Percentiles rank a stretch among this genome's conserved stretches.
Evolutionary conservation across 2,329 filamentous ascomycete genomes (phyloP).

Genomic region (Penicillium sp.): DNA sequence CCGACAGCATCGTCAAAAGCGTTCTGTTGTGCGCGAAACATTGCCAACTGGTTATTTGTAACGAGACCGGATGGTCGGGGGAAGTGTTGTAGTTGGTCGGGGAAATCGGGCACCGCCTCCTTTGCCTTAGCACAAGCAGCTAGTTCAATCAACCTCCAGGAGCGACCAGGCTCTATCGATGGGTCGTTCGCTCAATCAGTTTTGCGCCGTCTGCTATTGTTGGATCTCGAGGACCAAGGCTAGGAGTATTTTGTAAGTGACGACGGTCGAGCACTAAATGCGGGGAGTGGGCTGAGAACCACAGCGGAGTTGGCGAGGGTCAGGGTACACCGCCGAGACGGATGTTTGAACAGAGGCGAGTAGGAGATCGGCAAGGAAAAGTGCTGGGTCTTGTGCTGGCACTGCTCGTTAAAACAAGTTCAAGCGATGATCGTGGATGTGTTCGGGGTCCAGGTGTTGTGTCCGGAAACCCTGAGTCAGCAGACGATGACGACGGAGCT

Average conservation of each 20-base stretch:
- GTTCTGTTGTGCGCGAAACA: conserved; percentile 68
- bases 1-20: conserved; percentile 72
- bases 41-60: conserved; percentile 33
- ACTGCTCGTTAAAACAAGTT: neutral
- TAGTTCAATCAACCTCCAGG: neutral
- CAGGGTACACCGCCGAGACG: neutral
- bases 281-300: conserved; percentile 24
- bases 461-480: conserved; percentile 24
- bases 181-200: neutral
- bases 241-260: conserved; percentile 5
- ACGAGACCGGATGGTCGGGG: conserved; percentile 9
- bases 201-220: neutral
- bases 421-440: conserved; percentile 11
- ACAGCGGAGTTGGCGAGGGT: conserved; percentile 4
- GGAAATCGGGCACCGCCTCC: conserved; percentile 19
- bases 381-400: neutral
- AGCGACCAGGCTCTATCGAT: neutral
- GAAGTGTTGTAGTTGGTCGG: conserved; percentile 6
- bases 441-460: conserved; percentile 10
- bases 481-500: conserved; percentile 24
- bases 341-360: neutral
- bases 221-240: neutral
- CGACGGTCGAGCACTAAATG: conserved; percentile 20
- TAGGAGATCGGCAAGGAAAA: neutral
- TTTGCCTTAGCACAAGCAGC: conserved; percentile 6